Evolutionary conservation across 768 basidiomycete genomes (phyloP).

Genomic region (Hemileccinum impolitum): DNA sequence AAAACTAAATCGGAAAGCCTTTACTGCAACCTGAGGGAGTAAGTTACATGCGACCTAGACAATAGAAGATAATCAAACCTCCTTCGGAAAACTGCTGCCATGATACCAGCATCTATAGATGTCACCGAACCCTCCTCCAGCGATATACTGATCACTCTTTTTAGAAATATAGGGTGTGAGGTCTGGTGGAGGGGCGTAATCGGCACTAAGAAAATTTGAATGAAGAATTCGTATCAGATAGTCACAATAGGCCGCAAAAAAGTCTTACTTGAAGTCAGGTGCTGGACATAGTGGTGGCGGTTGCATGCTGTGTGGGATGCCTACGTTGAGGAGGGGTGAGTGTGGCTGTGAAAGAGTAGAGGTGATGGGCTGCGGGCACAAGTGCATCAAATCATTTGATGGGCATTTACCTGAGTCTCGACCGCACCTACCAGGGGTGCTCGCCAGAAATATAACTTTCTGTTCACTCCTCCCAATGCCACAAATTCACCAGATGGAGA

Average conservation of each 20-base stretch:
- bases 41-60: background rate
- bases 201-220: background rate
- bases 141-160: background rate
- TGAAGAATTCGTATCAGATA: too few relatives aligned
- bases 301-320: too few relatives aligned
- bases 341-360: too few relatives aligned
- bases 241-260: too few relatives aligned
- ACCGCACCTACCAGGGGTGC: background rate
- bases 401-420: too few relatives aligned
- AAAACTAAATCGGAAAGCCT: background rate
- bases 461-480: background rate
- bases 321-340: too few relatives aligned
- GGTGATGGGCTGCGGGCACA: too few relatives aligned
- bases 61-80: background rate
- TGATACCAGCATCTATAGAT: background rate
- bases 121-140: conserved; percentile 3
- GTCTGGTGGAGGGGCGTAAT: background rate
- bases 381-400: too few relatives aligned
- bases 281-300: too few relatives aligned
- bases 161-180: background rate
- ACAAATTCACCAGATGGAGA: conserved; percentile 2
- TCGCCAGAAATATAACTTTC: background rate
- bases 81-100: background rate
- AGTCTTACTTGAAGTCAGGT: too few relatives aligned
- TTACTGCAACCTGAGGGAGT: conserved; percentile 5